Base-by-base conservation (phyloP, 768 basidiomycete genomes). In the Psilocybe sp. region DNA sequence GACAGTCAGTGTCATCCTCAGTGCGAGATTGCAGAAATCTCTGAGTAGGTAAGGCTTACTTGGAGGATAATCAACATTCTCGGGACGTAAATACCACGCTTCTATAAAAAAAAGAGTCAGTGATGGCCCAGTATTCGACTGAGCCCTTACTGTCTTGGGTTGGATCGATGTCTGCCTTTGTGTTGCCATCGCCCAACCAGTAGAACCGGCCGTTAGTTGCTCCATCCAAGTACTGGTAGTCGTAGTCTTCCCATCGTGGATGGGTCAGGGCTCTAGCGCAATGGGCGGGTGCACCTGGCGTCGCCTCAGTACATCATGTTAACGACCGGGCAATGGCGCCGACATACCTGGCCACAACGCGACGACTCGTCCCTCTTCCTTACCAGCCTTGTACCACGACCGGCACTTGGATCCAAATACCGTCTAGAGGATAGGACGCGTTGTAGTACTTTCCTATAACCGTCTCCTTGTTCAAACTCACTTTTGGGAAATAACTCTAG, bases 171-270 rank as follows among this genome's bases (percentile, higher is more conserved):
- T 84, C 83, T 15, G 71, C 72, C n/a, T 70, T 61, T 6, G 81
- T 80, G 58, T 77, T 77, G 13, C 84, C 82, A 48, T 83, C 76
- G 2, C 85, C 84, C 6, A 84, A 69, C 79, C 80, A 87, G 50
- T 76, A 68, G 54, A 84, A 71, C 9, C 77, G 63, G 54, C n/a
- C n/a, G n/a, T 84, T 83, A 45, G 64, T 66, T 36, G 65, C 60
- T 5, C 58, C 67, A 49, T 78, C 76, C 3, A 76, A 56, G 4
- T 49, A 63, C 57, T 83, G 76, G 50, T 80, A 83, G 38, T 72
- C 69, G 52, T 70, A 85, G 55, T 85, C 84, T 51, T 86, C 84
- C 82, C 82, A 85, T 5, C 84, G 76, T 5, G 82, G 83, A 59
- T 80, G 62, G 34, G 67, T 64, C 5, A 86, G 61, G 1, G 76